Evolutionary conservation across 345 rosid species (phyloP).

Genomic region (Euphorbia peplus): DNA sequence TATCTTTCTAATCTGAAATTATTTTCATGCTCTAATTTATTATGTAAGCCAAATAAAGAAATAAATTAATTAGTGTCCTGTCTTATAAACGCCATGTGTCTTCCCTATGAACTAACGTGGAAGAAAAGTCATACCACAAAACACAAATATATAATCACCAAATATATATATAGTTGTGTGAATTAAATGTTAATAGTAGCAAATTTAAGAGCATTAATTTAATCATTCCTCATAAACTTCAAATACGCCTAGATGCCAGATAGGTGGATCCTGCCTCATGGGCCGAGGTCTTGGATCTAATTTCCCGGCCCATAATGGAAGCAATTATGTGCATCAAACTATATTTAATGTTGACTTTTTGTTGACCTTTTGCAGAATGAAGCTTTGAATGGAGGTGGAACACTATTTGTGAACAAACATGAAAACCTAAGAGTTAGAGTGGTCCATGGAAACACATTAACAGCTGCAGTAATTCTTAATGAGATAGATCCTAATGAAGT

Average conservation of each 20-base stretch:
- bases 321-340: too few species aligned
- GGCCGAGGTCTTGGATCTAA: too few species aligned
- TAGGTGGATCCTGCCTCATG: too few species aligned
- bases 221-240: too few species aligned
- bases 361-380: constrained; percentile 74
- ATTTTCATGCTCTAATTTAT: not conserved
- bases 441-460: constrained; percentile 96
- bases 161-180: not conserved
- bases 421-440: constrained; percentile 76
- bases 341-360: too few species aligned
- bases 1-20: not conserved
- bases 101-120: not conserved
- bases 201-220: too few species aligned
- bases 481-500: constrained; percentile 63
- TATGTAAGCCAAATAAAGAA: not conserved
- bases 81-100: not conserved
- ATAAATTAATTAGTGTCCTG: not conserved
- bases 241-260: too few species aligned
- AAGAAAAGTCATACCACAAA: not conserved
- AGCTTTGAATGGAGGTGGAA: constrained; percentile 93
- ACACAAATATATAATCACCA: not conserved
- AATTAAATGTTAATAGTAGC: not conserved
- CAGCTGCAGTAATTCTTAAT: constrained; percentile 90
- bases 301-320: too few species aligned
- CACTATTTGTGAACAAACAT: constrained; percentile 78